A percentile compares a stretch with the other conserved stretches of the same genome.
These are phyloP conservation scores for Aegilops bicornis DNA, from an alignment of 176 grass and related monocot genomes.

Conservation along the genomic window DNA sequence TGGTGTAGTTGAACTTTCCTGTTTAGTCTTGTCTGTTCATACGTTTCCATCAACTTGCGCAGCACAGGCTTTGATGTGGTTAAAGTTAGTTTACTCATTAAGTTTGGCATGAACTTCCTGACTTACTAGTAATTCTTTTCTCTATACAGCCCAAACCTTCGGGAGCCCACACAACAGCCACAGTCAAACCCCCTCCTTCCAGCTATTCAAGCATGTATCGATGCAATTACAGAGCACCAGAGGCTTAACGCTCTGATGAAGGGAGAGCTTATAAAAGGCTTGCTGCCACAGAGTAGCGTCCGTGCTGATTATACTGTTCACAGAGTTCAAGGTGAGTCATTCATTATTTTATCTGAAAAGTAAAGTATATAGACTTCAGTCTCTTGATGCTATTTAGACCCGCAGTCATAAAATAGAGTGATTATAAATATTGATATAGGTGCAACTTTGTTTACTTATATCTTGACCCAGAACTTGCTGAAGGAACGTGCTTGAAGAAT, in stretches of 20 bases:
- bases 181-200: conserved; percentile 57
- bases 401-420: not conserved
- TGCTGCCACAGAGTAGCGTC: conserved; percentile 76
- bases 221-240: conserved; percentile 96
- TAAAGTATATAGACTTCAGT: not conserved
- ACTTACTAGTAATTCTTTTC: conserved; percentile 7
- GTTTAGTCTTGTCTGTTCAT: not conserved
- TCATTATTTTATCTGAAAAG: not conserved
- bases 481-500: conserved; percentile 94
- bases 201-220: conserved; percentile 79
- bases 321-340: conserved; percentile 73
- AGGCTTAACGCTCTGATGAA: conserved; percentile 95
- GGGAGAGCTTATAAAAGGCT: conserved; percentile 93
- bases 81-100: conserved; percentile 3
- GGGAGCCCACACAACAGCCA: conserved; percentile 61
- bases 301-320: conserved; percentile 86
- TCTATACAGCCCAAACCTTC: conserved; percentile 57
- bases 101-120: conserved; percentile 9
- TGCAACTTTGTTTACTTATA: conserved; percentile 21
- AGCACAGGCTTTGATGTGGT: not conserved
- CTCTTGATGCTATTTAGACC: not conserved
- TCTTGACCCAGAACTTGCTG: conserved; percentile 67
- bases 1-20: conserved; percentile 20
- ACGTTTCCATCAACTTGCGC: not conserved
- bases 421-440: not conserved